A percentile compares a stretch with the other conserved stretches of the same genome.
These are phyloP conservation scores for Pinus taeda DNA, from an alignment of 75 land plant species.

Conservation along the genomic window DNA sequence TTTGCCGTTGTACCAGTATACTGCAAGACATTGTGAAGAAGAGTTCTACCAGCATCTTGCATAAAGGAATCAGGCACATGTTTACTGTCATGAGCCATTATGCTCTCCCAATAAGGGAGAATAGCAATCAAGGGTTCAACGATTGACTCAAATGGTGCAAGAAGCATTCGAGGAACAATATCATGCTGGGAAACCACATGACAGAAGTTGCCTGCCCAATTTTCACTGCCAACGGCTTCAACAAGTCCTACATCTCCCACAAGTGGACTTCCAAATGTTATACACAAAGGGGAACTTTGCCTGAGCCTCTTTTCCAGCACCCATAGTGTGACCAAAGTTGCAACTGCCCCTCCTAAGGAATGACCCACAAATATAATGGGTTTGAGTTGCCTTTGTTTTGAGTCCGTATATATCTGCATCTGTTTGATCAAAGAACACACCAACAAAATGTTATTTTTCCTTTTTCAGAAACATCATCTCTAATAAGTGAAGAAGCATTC, in stretches of 20 bases:
- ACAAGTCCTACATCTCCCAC: constrained; percentile 38
- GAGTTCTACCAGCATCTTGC: neutral
- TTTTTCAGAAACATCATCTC: too few relatives aligned
- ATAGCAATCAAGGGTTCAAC: constrained; percentile 22
- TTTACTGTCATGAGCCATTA: neutral
- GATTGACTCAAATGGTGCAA: constrained; percentile 40
- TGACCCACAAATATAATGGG: constrained; percentile 2
- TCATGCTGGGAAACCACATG: constrained; percentile 48
- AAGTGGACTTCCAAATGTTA: constrained; percentile 69
- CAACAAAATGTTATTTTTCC: too few relatives aligned
- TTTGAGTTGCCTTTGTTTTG: neutral
- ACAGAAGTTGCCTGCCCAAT: constrained; percentile 42
- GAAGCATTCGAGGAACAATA: constrained; percentile 53
- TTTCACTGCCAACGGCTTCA: constrained; percentile 49
- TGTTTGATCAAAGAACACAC: neutral
- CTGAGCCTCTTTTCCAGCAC: constrained; percentile 1
- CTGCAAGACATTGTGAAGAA: too few relatives aligned
- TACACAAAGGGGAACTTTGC: constrained; percentile 19
- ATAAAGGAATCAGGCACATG: neutral
- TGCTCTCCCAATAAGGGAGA: neutral
- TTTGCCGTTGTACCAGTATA: too few relatives aligned
- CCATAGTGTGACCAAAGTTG: constrained; percentile 6
- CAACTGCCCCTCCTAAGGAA: constrained; percentile 7
- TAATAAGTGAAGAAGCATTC: too few relatives aligned
- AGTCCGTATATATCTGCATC: neutral